Evolutionary conservation across 2,329 filamentous ascomycete genomes (phyloP).

Genomic region (Aspergillus pseudoviridinutans): DNA sequence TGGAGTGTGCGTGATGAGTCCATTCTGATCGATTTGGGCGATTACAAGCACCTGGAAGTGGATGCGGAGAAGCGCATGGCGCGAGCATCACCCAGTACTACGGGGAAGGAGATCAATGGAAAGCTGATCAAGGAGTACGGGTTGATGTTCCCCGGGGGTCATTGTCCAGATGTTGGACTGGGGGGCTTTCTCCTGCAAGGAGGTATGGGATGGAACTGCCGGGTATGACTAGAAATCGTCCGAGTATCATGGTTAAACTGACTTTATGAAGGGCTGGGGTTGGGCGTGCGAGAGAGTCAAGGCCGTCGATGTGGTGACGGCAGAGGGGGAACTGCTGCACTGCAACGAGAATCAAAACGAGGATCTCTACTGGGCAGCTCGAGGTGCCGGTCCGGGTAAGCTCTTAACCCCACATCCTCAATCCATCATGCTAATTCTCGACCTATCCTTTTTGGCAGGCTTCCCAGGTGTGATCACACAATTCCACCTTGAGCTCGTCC

Average conservation of each 20-base stretch:
- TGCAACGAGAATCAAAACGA: slow-evolving; percentile 29
- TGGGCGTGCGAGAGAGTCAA: slow-evolving; percentile 47
- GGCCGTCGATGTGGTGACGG: slow-evolving; percentile 46
- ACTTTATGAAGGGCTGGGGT: slow-evolving; percentile 24
- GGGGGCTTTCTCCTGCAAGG: neutral
- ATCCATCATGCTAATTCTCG: too few species aligned
- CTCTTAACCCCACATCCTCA: too few species aligned
- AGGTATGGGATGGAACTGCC: neutral
- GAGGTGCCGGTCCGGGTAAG: slow-evolving; percentile 38
- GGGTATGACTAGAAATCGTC: neutral
- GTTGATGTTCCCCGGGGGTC: too few species aligned
- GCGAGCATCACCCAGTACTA: too few species aligned
- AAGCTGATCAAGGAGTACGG: neutral
- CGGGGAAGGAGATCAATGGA: neutral
- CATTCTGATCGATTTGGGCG: neutral
- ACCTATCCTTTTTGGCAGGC: too few species aligned
- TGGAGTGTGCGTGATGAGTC: slow-evolving; percentile 20
- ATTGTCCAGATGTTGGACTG: neutral
- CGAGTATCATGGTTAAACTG: too few species aligned
- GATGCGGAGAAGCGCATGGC: too few species aligned
- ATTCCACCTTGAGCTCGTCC: slow-evolving; percentile 41
- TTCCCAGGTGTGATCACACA: slow-evolving; percentile 50
- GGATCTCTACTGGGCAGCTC: slow-evolving; percentile 47
- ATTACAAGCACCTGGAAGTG: neutral
- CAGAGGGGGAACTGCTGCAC: slow-evolving; percentile 28